phyloP scores from a whole-genome alignment of 2,329 filamentous ascomycete genomes.

The Aspergillus neoniger region DNA sequence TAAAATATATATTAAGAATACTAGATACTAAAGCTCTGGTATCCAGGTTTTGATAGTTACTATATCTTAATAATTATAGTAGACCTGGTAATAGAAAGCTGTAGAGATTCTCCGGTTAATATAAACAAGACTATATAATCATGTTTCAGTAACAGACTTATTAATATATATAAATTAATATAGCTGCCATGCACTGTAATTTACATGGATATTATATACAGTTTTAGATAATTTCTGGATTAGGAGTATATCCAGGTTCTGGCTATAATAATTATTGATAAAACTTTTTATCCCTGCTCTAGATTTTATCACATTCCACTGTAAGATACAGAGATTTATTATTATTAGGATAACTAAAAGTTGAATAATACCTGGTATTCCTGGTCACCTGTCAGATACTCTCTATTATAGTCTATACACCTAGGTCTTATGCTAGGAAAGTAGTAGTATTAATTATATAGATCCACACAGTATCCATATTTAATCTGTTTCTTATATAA shows the following conservation, averaged over 20 bases:
- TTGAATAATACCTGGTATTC: slow-evolving; percentile 7
- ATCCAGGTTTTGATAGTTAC: slow-evolving; percentile 24
- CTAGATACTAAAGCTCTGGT: slow-evolving; percentile 15
- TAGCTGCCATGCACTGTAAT: slow-evolving; percentile 28
- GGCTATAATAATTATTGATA: slow-evolving; percentile 28
- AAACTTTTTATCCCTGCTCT: slow-evolving; percentile 28
- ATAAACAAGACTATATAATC: slow-evolving; percentile 27
- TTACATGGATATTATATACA: slow-evolving; percentile 22
- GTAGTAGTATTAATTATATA: slow-evolving; percentile 24
- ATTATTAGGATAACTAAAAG: neutral
- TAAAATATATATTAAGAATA: slow-evolving; percentile 23
- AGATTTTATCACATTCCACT: slow-evolving; percentile 26
- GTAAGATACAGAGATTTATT: slow-evolving; percentile 10
- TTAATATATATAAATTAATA: slow-evolving; percentile 20
- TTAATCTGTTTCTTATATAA: slow-evolving; percentile 25
- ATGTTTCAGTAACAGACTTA: neutral
- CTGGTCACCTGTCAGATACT: slow-evolving; percentile 23
- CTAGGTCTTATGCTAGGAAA: slow-evolving; percentile 19
- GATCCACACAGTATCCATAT: slow-evolving; percentile 24
- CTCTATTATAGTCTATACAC: slow-evolving; percentile 22
- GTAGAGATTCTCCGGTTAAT: slow-evolving; percentile 26
- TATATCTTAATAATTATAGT: slow-evolving; percentile 28
- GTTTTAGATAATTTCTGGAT: slow-evolving; percentile 23
- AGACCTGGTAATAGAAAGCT: slow-evolving; percentile 25
- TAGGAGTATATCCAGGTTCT: slow-evolving; percentile 27